A percentile compares a stretch with the other conserved stretches of the same genome.
phyloP scores from a whole-genome alignment of 2,329 filamentous ascomycete species.

The Stachybotrys echinatus region DNA sequence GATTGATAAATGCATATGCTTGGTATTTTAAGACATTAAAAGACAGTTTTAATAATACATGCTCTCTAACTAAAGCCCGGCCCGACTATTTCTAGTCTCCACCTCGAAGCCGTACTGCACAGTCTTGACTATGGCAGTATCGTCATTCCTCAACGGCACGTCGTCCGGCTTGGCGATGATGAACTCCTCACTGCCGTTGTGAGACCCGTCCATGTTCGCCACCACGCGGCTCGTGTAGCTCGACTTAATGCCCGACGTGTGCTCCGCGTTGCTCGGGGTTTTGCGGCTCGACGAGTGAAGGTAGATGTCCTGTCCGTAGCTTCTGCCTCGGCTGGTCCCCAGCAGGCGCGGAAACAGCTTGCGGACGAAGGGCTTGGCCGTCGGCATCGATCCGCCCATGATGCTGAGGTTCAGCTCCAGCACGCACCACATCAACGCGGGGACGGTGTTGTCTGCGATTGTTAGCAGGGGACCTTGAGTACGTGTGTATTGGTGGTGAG shows the following conservation, averaged over 20 bases:
- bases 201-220: not conserved
- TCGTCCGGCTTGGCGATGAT: slow-evolving; percentile 1
- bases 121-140: not conserved
- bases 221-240: not conserved
- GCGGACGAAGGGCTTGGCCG: slow-evolving; percentile 6
- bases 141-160: not conserved
- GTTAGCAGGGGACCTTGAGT: not conserved
- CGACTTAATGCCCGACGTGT: not conserved
- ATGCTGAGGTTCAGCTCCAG: slow-evolving; percentile 10
- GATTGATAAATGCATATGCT: too few relatives aligned
- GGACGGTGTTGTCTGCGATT: slow-evolving; percentile 7
- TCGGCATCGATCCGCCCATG: slow-evolving; percentile 7
- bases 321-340: slow-evolving; percentile 1
- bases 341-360: slow-evolving; percentile 6
- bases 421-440: slow-evolving; percentile 9
- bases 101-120: not conserved
- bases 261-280: not conserved
- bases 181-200: slow-evolving; percentile 6
- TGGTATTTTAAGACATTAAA: too few relatives aligned
- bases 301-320: slow-evolving; percentile 2
- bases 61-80: too few relatives aligned
- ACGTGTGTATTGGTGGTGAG: rapidly evolving
- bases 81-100: too few relatives aligned
- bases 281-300: slow-evolving; percentile 2
- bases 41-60: too few relatives aligned